phyloP scores from a whole-genome alignment of 129 eudicot species.

The Arctium minus region DNA sequence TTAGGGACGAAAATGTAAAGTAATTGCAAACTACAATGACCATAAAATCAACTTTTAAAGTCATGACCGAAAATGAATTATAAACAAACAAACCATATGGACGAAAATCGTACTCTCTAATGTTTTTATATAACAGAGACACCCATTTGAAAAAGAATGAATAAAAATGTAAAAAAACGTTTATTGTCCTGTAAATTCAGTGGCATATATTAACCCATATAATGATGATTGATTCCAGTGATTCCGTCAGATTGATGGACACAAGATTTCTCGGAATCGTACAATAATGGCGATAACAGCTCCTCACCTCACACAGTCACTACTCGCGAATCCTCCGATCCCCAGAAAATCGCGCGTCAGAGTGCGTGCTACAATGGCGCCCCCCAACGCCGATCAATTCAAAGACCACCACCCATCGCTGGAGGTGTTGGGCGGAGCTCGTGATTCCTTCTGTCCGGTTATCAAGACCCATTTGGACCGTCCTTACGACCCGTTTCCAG shows the following conservation, averaged over 20 bases:
- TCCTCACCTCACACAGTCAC: slow-evolving; percentile 8
- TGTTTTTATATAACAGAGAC: too few relatives aligned
- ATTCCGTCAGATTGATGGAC: not conserved
- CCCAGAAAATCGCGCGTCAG: not conserved
- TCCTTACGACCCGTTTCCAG: slow-evolving; percentile 47
- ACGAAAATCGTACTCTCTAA: too few relatives aligned
- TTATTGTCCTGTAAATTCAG: not conserved
- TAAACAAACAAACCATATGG: too few relatives aligned
- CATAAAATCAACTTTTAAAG: too few relatives aligned
- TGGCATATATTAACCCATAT: not conserved
- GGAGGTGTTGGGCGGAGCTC: slow-evolving; percentile 67
- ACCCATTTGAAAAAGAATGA: too few relatives aligned
- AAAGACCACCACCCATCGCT: slow-evolving; percentile 39
- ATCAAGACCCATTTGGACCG: slow-evolving; percentile 43
- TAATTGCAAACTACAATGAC: too few relatives aligned
- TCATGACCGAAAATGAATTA: too few relatives aligned
- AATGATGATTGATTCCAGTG: not conserved
- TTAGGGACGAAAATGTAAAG: too few relatives aligned
- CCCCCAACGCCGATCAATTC: not conserved
- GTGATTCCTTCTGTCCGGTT: slow-evolving; percentile 41
- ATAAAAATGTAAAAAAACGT: not conserved
- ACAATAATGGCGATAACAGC: slow-evolving; percentile 1
- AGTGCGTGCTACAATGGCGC: not conserved
- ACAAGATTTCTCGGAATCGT: not conserved
- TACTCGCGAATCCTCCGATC: not conserved